These are phyloP conservation scores for Debaryomycetaceae sp. DNA, from an alignment of 1,139 yeast genomes.

Conservation along the genomic window DNA sequence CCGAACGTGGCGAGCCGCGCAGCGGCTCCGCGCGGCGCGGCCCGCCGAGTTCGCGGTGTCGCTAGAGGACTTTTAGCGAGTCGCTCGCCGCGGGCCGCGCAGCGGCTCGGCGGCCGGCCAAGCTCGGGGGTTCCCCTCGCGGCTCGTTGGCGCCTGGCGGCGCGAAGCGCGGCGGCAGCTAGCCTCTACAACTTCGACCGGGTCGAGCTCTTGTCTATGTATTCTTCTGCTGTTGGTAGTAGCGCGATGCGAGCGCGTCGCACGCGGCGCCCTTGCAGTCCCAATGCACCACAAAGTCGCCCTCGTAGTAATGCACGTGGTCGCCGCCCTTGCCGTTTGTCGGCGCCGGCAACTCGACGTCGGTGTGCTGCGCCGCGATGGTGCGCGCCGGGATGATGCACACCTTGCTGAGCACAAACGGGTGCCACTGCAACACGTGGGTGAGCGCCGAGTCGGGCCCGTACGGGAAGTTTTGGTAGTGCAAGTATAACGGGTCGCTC, in stretches of 20 bases:
- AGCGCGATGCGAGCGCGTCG: constrained; percentile 42
- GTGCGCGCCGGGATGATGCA: constrained; percentile 62
- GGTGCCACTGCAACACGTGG: constrained; percentile 93
- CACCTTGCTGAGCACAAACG: constrained; percentile 64
- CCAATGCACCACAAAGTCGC: constrained; percentile 64
- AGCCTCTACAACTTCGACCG: no score
- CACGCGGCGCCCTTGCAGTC: constrained; percentile 52
- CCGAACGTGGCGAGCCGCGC: constrained; percentile 34
- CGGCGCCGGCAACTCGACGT: constrained; percentile 10
- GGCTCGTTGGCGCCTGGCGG: no score
- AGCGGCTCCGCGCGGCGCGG: constrained; percentile 7
- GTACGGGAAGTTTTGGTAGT: constrained; percentile 56
- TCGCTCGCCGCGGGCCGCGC: no score
- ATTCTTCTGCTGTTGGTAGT: no score
- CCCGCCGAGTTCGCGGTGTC: not conserved
- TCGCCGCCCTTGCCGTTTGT: constrained; percentile 28
- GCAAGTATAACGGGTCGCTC: constrained; percentile 65
- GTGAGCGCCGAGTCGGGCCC: constrained; percentile 67
- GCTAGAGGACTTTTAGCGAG: constrained; percentile 2
- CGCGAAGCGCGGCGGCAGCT: no score
- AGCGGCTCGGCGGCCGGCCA: no score
- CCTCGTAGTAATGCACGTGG: constrained; percentile 45
- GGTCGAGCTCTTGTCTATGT: no score
- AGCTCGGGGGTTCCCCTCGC: no score
- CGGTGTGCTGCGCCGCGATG: constrained; percentile 28